A percentile compares a stretch with the other conserved stretches of the same genome.
These are phyloP conservation scores for Cladobotryum mycophilum DNA, from an alignment of 2,329 filamentous ascomycete genomes.

Conservation along the genomic window DNA sequence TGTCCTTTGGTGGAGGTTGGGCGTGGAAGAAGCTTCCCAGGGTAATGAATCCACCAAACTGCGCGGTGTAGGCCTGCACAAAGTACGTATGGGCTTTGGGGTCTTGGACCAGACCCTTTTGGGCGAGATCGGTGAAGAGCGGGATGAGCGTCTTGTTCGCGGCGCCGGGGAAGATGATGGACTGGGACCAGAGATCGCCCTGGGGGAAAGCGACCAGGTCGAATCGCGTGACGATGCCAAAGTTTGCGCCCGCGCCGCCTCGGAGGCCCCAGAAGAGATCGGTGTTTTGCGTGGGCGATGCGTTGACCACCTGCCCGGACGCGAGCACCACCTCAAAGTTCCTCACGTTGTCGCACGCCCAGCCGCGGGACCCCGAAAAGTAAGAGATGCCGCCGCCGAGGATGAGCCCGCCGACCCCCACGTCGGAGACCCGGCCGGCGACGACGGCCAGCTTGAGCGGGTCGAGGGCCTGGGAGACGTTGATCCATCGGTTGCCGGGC, in stretches of 20 bases:
- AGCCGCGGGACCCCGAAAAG: slow-evolving; percentile 33
- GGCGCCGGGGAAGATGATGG: slow-evolving; percentile 13
- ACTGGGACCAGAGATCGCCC: slow-evolving; percentile 24
- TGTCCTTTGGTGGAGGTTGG: slow-evolving; percentile 8
- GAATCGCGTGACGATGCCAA: slow-evolving; percentile 30
- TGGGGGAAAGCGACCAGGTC: slow-evolving; percentile 23
- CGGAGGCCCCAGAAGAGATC: slow-evolving; percentile 41
- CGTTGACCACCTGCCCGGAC: slow-evolving; percentile 37
- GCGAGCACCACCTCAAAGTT: slow-evolving; percentile 26
- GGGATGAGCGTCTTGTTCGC: slow-evolving; percentile 14
- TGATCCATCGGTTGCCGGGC: slow-evolving; percentile 37
- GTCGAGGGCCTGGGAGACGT: slow-evolving; percentile 36
- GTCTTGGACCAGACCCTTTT: slow-evolving; percentile 15
- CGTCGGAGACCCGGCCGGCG: slow-evolving; percentile 33
- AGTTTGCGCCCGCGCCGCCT: slow-evolving; percentile 36
- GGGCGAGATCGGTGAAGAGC: slow-evolving; percentile 9
- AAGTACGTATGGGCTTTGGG: slow-evolving; percentile 18
- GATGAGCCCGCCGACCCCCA: slow-evolving; percentile 39
- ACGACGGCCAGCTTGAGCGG: slow-evolving; percentile 29
- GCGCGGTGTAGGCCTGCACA: slow-evolving; percentile 10
- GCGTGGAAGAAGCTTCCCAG: slow-evolving; percentile 14
- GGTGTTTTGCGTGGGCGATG: slow-evolving; percentile 22
- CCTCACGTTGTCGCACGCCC: slow-evolving; percentile 19
- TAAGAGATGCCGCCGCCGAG: slow-evolving; percentile 45
- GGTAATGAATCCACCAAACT: slow-evolving; percentile 8